Evolutionary conservation across 495 filamentous ascomycete genomes (phyloP).

Genomic region (Lepidopterella palustris): DNA sequence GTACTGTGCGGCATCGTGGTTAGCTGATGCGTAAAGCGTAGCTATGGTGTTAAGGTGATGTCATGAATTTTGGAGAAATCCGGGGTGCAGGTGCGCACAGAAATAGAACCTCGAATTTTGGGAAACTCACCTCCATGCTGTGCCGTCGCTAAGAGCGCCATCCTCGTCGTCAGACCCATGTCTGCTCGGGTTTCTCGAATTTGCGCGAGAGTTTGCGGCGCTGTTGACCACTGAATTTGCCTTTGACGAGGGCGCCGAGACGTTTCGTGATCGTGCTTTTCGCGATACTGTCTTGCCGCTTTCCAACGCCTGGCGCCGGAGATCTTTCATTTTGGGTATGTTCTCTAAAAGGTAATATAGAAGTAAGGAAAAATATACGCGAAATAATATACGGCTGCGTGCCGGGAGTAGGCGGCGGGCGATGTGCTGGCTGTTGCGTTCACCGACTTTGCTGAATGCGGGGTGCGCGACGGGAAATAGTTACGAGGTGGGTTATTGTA

Average conservation of each 20-base stretch:
- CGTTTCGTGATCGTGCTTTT: constrained; percentile 71
- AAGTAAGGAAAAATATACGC: no score
- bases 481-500: neutral
- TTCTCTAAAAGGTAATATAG: no score
- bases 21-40: constrained; percentile 2
- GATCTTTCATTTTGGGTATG: constrained; percentile 65
- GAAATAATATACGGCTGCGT: neutral
- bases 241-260: constrained; percentile 59
- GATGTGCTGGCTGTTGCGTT: neutral
- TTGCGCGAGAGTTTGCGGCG: constrained; percentile 51
- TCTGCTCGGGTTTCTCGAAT: constrained; percentile 40
- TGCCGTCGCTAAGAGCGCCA: constrained; percentile 59
- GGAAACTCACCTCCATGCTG: constrained; percentile 57
- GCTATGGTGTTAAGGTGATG: constrained; percentile 10
- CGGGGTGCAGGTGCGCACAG: neutral
- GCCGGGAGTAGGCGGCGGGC: neutral
- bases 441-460: neutral
- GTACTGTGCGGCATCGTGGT: constrained; percentile 26
- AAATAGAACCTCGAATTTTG: constrained; percentile 2
- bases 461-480: neutral
- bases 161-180: constrained; percentile 75
- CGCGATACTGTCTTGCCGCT: constrained; percentile 88
- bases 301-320: constrained; percentile 77
- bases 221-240: constrained; percentile 57
- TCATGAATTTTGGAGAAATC: neutral